Evolutionary conservation across 192 early-diverging fungal species (phyloP), one percentile per base, ranked within the genome.

Genomic region (Anaeromyces robustus): DNA sequence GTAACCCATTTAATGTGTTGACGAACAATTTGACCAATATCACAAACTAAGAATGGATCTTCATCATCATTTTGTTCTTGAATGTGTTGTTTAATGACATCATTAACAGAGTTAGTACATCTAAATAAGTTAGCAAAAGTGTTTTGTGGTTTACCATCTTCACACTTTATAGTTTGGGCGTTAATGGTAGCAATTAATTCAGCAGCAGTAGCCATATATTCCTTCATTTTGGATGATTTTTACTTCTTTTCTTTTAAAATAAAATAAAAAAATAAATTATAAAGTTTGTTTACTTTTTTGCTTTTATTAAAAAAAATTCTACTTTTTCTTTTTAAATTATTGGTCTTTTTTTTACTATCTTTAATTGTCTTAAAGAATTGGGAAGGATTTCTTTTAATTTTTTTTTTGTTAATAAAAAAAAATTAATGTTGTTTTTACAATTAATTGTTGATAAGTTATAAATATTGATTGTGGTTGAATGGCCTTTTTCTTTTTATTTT

Each of bases 1-100:
- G 85, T 79, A 81, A 88, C 87, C 95, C 95, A 99, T 84, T 93
- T 93, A 79, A 85, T 80, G 83, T 94, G 91, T 89, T 99, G 98
- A 80, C 94, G 92, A 29, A 88, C 88, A 30, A 99, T 90, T 86
- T 95, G 93, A 78, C 96, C 97, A 82, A 99, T 84, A 87, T 99
- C 96, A 77, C 91, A 94, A 59, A 98, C 95, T 87, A 92, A 97
- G 86, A 99, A 99, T 30, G 98, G 92, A 83, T 97, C 96, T 83
- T 96, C 80, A 30, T 81, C 22, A 29, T 30, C 80, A 18, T 39
- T 2, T 11, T 39, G 7, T 31, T 39, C 31, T 19, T 26, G 22
- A n/a, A 31, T 31, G 17, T 31, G 78, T 0, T 78, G n/a, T 22
- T 19, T 68, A n/a, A 68, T 68, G 28, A 68, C 52, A n/a, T 68